Base-by-base conservation (phyloP, 1,284 basidiomycete genomes). In the Rhizoctonia solani region DNA sequence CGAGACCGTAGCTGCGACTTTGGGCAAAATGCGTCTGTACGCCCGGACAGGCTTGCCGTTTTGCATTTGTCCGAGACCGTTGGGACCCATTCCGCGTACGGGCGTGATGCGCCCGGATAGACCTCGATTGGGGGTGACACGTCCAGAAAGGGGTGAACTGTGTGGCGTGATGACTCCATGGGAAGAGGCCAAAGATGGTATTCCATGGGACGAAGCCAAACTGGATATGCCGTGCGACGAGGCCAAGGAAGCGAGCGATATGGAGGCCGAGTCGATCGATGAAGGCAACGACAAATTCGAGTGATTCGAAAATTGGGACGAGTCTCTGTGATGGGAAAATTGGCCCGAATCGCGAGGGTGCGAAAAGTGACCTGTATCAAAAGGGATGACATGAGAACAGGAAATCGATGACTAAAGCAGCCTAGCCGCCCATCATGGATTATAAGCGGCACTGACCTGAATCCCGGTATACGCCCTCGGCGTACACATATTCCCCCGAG, bases 191-290 rank as follows among this genome's bases (percentile, higher is more conserved):
- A 61, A 34, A 13, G n/a, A 23, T 34, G 58, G 16, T 29, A 61
- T 61, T 2, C 58, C 59, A 29, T 65, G 59, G 16, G 59, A 65
- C 21, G 59, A 65, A 5, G 58, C 58, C 11, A 65, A 39, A 14
- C 32, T 41, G 41, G 59, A 37, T 34, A 65, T 65, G 9, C 59
- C 59, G 29, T 65, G 59, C 37, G 59, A 65, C 32, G 47, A 52
- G 5, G 47, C 59, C 9, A 65, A 37, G 8, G 47, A 52, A 19
- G 59, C 59, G 21, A 65, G 49, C 23, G 59, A 65, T 4, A 65
- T 50, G 14, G 59, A 65, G 16, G 59, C 59, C 23, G 59, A 65
- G 37, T 65, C 59, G 59, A 65, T 65, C 44, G 59, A 65, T 14
- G 59, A 65, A 21, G 39, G 34, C n/a, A 65, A 39, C 34, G 59